These are phyloP conservation scores for Talaromyces sp. DNA, from an alignment of 2,329 filamentous ascomycete species.

Conservation along the genomic window DNA sequence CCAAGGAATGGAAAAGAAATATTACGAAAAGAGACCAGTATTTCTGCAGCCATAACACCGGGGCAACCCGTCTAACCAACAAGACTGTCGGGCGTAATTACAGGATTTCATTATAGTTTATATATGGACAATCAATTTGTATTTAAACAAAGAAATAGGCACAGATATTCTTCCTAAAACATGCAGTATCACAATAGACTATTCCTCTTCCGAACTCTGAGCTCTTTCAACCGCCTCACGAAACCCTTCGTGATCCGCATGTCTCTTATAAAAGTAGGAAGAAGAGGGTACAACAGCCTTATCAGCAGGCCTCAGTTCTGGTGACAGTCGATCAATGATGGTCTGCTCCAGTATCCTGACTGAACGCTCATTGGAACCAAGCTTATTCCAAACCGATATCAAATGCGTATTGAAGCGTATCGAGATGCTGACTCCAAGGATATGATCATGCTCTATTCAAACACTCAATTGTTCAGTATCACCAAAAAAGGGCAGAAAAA, in stretches of 20 bases:
- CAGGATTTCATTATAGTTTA: no score
- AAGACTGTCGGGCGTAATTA: no score
- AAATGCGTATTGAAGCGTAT: constrained; percentile 86
- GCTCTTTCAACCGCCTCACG: constrained; percentile 41
- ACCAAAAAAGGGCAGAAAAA: constrained; percentile 17
- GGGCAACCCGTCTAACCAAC: no score
- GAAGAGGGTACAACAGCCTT: constrained; percentile 29
- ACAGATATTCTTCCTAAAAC: no score
- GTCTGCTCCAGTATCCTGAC: constrained; percentile 68
- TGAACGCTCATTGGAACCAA: constrained; percentile 72
- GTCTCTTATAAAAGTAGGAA: constrained; percentile 71
- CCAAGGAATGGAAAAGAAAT: no score
- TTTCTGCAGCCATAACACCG: no score
- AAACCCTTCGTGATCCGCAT: constrained; percentile 82
- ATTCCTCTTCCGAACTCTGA: constrained; percentile 1
- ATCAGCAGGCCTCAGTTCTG: constrained; percentile 65
- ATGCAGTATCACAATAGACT: neutral
- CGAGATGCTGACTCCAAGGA: constrained; percentile 82
- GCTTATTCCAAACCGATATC: constrained; percentile 89
- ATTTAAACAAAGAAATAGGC: neutral
- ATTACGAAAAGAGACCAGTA: no score
- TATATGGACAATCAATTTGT: neutral
- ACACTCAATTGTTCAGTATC: neutral
- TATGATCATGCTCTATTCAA: constrained; percentile 65
- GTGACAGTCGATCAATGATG: constrained; percentile 67